Evolutionary conservation across 768 basidiomycete genomes (phyloP).

Genomic region (Leccinum subtestaceum): DNA sequence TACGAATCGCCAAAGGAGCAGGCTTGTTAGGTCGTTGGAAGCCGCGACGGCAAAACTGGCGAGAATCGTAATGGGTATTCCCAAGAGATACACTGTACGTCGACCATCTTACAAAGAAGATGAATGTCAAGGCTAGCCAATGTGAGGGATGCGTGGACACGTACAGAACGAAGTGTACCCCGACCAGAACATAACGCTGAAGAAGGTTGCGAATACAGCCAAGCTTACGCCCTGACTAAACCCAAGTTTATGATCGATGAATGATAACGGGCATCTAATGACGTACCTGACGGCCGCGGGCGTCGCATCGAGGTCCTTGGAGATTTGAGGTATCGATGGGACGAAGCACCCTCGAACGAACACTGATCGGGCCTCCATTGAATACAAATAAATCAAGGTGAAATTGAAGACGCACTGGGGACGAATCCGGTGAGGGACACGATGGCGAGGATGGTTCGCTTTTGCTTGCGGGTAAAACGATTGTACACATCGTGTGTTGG

Average conservation of each 20-base stretch:
- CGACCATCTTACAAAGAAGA: slow-evolving; percentile 53
- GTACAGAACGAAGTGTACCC: slow-evolving; percentile 50
- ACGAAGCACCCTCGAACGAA: slow-evolving; percentile 69
- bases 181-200: slow-evolving; percentile 52
- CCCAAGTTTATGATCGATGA: slow-evolving; percentile 48
- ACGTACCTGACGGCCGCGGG: slow-evolving; percentile 54
- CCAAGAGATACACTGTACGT: slow-evolving; percentile 53
- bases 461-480: slow-evolving; percentile 53
- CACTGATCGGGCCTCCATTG: slow-evolving; percentile 38
- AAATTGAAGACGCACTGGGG: slow-evolving; percentile 45
- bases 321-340: slow-evolving; percentile 72
- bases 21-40: slow-evolving; percentile 37
- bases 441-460: slow-evolving; percentile 51
- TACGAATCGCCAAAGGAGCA: slow-evolving; percentile 62
- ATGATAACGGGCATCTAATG: background rate
- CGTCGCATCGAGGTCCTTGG: slow-evolving; percentile 58
- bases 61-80: slow-evolving; percentile 56
- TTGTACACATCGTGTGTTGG: slow-evolving; percentile 42
- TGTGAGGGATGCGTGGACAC: slow-evolving; percentile 12
- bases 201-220: slow-evolving; percentile 39
- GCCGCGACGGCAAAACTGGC: slow-evolving; percentile 60
- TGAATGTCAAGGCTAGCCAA: background rate
- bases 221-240: background rate
- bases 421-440: slow-evolving; percentile 62
- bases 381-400: background rate